Conservation (phyloP, 177 flowering plant species). For the Tripterygium wilfordii region DNA sequence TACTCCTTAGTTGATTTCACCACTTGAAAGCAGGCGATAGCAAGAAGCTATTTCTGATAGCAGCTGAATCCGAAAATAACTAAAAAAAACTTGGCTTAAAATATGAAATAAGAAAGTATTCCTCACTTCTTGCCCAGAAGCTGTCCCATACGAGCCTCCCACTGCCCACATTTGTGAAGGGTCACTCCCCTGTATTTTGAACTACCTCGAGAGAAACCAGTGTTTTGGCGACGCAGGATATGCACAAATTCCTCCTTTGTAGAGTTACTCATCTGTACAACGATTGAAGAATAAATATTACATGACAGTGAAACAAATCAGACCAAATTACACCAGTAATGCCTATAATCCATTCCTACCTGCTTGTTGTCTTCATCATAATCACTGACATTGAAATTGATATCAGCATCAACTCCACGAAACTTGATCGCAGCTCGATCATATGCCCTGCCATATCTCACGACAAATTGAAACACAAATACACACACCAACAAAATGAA, state of each 20-base stretch:
- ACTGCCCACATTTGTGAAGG: conserved; percentile 68
- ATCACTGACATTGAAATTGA: conserved; percentile 48
- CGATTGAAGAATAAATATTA: no score
- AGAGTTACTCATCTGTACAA: conserved; percentile 42
- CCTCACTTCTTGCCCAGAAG: conserved; percentile 57
- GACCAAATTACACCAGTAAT: no score
- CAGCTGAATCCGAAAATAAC: no score
- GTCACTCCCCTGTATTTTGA: conserved; percentile 67
- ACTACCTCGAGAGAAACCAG: conserved; percentile 54
- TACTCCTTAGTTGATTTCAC: background rate
- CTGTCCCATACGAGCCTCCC: conserved; percentile 81
- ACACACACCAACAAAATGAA: no score
- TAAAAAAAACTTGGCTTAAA: no score
- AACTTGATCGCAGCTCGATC: conserved; percentile 78
- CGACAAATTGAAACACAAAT: no score
- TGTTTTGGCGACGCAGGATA: conserved; percentile 61
- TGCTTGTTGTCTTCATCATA: conserved; percentile 59
- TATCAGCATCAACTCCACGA: conserved; percentile 67
- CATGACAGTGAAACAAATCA: no score
- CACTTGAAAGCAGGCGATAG: background rate
- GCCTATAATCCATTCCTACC: conserved; percentile 26
- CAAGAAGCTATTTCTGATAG: no score
- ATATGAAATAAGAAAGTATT: no score
- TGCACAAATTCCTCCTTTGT: conserved; percentile 69
- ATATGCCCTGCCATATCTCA: conserved; percentile 76